Conservation (phyloP, 1,139 yeast genomes). For the Lodderomyces margitis region DNA sequence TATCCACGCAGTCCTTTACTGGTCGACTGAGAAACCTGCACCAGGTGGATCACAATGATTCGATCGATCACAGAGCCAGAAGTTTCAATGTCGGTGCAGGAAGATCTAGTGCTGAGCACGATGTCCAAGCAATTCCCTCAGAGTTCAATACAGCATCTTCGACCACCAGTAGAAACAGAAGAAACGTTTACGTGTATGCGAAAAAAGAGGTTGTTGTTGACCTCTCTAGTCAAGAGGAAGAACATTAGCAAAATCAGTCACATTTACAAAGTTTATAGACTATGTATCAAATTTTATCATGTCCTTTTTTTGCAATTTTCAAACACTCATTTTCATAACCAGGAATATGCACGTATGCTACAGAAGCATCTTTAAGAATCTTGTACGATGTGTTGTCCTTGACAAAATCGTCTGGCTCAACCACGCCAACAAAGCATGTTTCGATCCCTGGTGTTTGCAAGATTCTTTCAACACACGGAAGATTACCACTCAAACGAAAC, state of each 20-base stretch:
- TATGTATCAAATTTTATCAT: conserved; percentile 28
- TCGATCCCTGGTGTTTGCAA: conserved; percentile 45
- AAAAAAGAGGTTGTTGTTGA: conserved; percentile 48
- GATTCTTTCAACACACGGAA: conserved; percentile 84
- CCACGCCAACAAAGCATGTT: conserved; percentile 86
- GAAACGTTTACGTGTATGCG: conserved; percentile 56
- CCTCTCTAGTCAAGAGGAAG: conserved; percentile 16
- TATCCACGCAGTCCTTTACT: conserved; percentile 23
- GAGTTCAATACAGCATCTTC: neutral
- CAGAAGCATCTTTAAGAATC: conserved; percentile 52
- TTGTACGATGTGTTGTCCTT: conserved; percentile 65
- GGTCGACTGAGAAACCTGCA: conserved; percentile 1
- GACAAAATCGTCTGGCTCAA: conserved; percentile 89
- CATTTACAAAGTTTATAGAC: neutral
- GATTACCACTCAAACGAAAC: conserved; percentile 81
- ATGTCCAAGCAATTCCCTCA: neutral
- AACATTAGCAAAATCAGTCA: neutral
- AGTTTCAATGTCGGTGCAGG: neutral
- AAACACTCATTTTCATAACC: conserved; percentile 80
- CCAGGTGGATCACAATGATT: conserved; percentile 10
- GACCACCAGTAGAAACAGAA: conserved; percentile 22
- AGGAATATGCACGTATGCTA: conserved; percentile 76
- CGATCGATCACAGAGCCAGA: neutral
- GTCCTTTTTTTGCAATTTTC: conserved; percentile 76
- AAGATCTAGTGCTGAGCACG: neutral